Evolutionary conservation across 1,139 yeast species (phyloP), one percentile per base, ranked within the genome.

Genomic region (Arxiozyma heterogenica): DNA sequence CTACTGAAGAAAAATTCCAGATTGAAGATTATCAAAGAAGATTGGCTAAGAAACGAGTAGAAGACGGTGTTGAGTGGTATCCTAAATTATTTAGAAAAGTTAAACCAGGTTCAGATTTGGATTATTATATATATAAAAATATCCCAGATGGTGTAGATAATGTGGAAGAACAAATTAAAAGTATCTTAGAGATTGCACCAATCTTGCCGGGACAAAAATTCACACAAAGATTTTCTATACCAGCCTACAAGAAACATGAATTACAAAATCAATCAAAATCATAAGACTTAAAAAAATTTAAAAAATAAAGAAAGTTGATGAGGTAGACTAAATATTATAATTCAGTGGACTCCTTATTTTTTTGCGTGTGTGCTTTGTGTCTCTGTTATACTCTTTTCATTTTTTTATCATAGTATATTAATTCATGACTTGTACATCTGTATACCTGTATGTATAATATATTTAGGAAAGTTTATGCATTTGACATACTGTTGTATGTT

Each of bases 1-100:
- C 98, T 1, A 93, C 98, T 0, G 85, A 82, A 30, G 97, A 90
- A 65, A 93, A 93, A 69, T 86, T 76, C 64, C 79, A 81, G 60
- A 87, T 93, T 50, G 98, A 93, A 71, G 86, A 90, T 58, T 77
- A 77, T 23, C 98, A 93, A 71, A 80, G 98, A 65, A 71, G 73
- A 21, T 72, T 75, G 46, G 91, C 96, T 12, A 86, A 84, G 66
- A 77, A 81, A 63, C 79, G 98, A 61, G 68, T 72, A 17, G 95
- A 86, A 60, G 87, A 83, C 41, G 95, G 95, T 6, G 83, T 80
- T 1, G 88, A 83, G 58, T 90, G 87, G 70, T 83, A 81, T 60
- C 97, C 98, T 22, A 82, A 82, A 64, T 71, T 89, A 51, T 93
- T 93, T 73, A 80, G 78, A 64, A 65, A 65, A 21, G 67, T 74